A percentile compares a stretch with the other conserved stretches of the same genome.
phyloP scores from a whole-genome alignment of 2,329 filamentous ascomycete species.

The Phialophora verrucosa region DNA sequence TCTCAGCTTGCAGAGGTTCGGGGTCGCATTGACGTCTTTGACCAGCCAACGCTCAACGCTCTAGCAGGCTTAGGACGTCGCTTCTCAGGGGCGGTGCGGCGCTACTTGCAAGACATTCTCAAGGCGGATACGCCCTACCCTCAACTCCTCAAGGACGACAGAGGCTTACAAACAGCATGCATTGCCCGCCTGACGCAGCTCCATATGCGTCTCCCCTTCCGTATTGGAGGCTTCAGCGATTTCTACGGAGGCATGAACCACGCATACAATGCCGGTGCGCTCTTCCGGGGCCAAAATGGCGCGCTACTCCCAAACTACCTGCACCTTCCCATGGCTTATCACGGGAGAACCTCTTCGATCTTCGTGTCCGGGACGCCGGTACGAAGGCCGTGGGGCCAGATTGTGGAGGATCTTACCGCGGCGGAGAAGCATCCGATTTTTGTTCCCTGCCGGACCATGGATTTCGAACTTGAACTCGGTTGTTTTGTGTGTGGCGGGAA shows the following conservation, averaged over 20 bases:
- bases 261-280: slow-evolving; percentile 19
- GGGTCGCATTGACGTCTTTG: not conserved
- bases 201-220: slow-evolving; percentile 61
- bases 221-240: slow-evolving; percentile 63
- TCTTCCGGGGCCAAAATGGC: slow-evolving; percentile 46
- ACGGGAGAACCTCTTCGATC: slow-evolving; percentile 57
- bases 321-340: slow-evolving; percentile 29
- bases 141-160: slow-evolving; percentile 20
- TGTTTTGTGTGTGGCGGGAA: slow-evolving; percentile 67
- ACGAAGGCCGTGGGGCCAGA: slow-evolving; percentile 13
- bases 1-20: slow-evolving; percentile 11
- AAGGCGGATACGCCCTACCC: slow-evolving; percentile 6
- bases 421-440: slow-evolving; percentile 46
- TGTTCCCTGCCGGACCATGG: slow-evolving; percentile 67
- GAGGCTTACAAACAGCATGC: not conserved
- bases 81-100: slow-evolving; percentile 49
- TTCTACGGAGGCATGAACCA: slow-evolving; percentile 49
- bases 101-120: slow-evolving; percentile 44
- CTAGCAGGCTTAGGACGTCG: slow-evolving; percentile 55
- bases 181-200: slow-evolving; percentile 46
- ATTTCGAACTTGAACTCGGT: slow-evolving; percentile 82
- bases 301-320: slow-evolving; percentile 16
- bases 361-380: slow-evolving; percentile 15
- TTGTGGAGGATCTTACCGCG: slow-evolving; percentile 12
- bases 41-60: slow-evolving; percentile 52